Percentiles rank a stretch among this genome's conserved stretches.
These are phyloP conservation scores for Condylostoma magnum DNA, from an alignment of 169 alveolate genomes.

Conservation along the genomic window DNA sequence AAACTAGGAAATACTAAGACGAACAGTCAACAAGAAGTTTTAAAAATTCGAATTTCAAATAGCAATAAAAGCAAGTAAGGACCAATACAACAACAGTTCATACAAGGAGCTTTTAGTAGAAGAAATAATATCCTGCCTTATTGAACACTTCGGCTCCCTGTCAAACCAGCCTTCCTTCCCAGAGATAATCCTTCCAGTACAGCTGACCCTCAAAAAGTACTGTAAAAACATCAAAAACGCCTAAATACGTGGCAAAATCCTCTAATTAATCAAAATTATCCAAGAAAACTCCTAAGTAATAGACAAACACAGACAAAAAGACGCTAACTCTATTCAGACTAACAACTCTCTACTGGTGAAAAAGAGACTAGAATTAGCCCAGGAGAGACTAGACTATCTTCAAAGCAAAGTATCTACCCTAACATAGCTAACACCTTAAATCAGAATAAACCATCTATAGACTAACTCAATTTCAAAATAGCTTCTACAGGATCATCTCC, in stretches of 20 bases:
- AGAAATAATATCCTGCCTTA: not conserved
- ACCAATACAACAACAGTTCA: not conserved
- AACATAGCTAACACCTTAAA: too few species aligned
- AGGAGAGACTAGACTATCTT: too few species aligned
- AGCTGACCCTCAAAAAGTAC: slow-evolving; percentile 11
- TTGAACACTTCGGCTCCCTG: slow-evolving; percentile 18
- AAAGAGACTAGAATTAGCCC: too few species aligned
- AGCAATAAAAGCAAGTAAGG: slow-evolving; percentile 24
- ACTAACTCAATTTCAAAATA: slow-evolving; percentile 73
- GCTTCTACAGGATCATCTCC: slow-evolving; percentile 89
- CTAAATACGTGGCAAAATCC: not conserved
- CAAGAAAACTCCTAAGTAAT: slow-evolving; percentile 4
- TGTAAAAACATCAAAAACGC: not conserved
- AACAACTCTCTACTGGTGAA: too few species aligned
- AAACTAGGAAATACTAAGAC: not conserved
- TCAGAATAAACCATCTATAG: too few species aligned
- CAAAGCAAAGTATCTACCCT: too few species aligned
- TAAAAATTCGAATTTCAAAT: slow-evolving; percentile 6
- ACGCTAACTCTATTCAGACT: too few species aligned
- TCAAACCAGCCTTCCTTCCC: slow-evolving; percentile 1
- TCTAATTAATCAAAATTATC: not conserved
- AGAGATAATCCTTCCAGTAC: slow-evolving; percentile 10
- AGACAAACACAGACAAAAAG: not conserved
- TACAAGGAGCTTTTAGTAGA: slow-evolving; percentile 14
- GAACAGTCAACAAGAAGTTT: not conserved